Conservation (phyloP, 495 filamentous ascomycete genomes). For the Penicillium coffeae region DNA sequence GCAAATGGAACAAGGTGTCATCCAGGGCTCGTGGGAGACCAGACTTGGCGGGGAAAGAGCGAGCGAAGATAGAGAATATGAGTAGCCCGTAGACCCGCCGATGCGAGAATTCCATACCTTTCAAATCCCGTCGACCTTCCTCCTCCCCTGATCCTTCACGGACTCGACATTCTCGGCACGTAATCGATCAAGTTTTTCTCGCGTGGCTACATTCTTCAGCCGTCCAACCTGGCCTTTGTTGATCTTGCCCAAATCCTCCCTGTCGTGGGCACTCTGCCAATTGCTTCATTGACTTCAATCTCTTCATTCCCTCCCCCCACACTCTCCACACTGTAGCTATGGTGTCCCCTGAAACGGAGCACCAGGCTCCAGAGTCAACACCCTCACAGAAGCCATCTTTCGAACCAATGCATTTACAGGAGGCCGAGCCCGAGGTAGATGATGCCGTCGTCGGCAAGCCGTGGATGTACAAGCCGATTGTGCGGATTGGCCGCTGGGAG, state of each 20-base stretch:
- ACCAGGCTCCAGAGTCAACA: background rate
- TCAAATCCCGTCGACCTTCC: background rate
- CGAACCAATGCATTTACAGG: conserved; percentile 8
- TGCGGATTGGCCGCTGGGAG: conserved; percentile 51
- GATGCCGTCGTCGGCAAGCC: conserved; percentile 28
- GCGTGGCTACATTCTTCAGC: background rate
- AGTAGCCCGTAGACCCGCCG: background rate
- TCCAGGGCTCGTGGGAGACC: background rate
- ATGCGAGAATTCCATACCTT: background rate
- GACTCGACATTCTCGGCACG: background rate
- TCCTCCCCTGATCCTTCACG: background rate
- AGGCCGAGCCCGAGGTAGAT: conserved; percentile 29
- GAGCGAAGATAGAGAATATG: background rate
- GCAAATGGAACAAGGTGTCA: conserved; percentile 5
- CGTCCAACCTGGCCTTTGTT: background rate
- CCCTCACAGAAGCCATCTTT: conserved; percentile 2
- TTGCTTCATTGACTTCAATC: background rate
- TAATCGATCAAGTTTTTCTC: background rate
- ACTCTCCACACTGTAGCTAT: conserved; percentile 1
- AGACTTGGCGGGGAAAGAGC: background rate
- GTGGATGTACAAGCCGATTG: conserved; percentile 66
- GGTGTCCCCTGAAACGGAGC: conserved; percentile 14
- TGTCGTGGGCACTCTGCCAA: too few species aligned
- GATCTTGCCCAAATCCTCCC: conserved; percentile 1
- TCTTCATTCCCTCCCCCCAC: background rate